phyloP scores from a whole-genome alignment of 768 basidiomycete genomes.

The Neoboletus magnificus region DNA sequence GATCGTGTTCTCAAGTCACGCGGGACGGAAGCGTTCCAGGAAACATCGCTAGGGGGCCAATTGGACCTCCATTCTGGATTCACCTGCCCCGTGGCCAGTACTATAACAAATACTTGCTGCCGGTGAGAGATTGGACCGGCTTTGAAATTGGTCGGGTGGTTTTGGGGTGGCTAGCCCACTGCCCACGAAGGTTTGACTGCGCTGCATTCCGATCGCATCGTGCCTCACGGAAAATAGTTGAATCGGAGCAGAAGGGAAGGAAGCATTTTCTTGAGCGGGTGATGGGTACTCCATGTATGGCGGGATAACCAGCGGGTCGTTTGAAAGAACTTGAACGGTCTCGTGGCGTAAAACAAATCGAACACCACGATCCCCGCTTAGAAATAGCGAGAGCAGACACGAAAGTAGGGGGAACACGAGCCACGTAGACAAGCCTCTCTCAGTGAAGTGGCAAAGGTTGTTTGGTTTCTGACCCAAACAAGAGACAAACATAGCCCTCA shows the following conservation, averaged over 20 bases:
- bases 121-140: conserved; percentile 2
- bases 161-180: not conserved
- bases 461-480: conserved; percentile 21
- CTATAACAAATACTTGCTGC: not conserved
- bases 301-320: not conserved
- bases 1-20: conserved; percentile 16
- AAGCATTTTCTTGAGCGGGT: not conserved
- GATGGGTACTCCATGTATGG: not conserved
- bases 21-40: not conserved
- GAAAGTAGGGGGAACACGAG: not conserved
- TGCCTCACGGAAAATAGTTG: not conserved
- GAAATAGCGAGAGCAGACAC: not conserved
- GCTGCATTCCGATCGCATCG: conserved; percentile 5
- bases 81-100: not conserved
- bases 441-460: not conserved
- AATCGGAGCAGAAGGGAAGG: not conserved
- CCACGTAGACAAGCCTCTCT: not conserved
- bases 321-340: not conserved
- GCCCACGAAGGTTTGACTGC: not conserved
- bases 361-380: not conserved
- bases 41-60: not conserved
- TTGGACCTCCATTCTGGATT: not conserved
- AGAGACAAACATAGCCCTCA: not conserved
- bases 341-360: not conserved
- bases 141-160: conserved; percentile 2